phyloP scores from a whole-genome alignment of 495 filamentous ascomycete genomes.

The Sordaria brevicollis region DNA sequence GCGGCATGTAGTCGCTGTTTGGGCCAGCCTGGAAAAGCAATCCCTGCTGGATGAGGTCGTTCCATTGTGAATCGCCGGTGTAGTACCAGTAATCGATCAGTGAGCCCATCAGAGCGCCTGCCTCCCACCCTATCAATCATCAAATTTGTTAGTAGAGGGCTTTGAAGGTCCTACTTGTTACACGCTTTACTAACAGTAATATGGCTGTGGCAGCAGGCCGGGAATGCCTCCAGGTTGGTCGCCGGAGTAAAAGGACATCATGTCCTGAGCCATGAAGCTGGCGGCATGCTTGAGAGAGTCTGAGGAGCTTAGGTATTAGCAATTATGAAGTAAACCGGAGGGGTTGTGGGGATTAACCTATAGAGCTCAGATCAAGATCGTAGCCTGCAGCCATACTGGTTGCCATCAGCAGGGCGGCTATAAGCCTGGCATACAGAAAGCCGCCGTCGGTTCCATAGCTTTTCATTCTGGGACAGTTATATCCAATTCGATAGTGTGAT shows the following conservation, averaged over 20 bases:
- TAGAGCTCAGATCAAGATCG: constrained; percentile 19
- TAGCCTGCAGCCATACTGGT: constrained; percentile 13
- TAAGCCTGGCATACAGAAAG: not conserved
- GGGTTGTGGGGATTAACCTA: constrained; percentile 8
- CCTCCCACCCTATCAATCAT: constrained; percentile 61
- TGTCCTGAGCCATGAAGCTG: constrained; percentile 45
- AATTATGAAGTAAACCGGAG: too few relatives aligned
- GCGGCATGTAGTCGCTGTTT: constrained; percentile 52
- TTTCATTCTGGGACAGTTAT: not conserved
- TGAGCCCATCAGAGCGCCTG: constrained; percentile 55
- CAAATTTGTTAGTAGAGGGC: not conserved
- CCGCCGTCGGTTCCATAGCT: not conserved
- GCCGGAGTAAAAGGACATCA: constrained; percentile 61
- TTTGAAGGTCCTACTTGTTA: not conserved
- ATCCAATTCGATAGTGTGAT: not conserved
- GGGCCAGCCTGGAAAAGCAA: constrained; percentile 51
- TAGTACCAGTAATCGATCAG: constrained; percentile 59
- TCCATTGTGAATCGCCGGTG: constrained; percentile 52
- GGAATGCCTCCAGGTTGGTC: constrained; percentile 47
- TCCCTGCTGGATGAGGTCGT: constrained; percentile 43
- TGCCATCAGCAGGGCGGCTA: constrained; percentile 3
- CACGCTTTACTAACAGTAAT: constrained; percentile 27
- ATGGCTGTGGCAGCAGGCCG: constrained; percentile 31
- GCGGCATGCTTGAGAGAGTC: constrained; percentile 59
- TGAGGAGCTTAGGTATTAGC: not conserved